phyloP scores from a whole-genome alignment of 2,329 filamentous ascomycete species.

The Achaetomium macrosporum region DNA sequence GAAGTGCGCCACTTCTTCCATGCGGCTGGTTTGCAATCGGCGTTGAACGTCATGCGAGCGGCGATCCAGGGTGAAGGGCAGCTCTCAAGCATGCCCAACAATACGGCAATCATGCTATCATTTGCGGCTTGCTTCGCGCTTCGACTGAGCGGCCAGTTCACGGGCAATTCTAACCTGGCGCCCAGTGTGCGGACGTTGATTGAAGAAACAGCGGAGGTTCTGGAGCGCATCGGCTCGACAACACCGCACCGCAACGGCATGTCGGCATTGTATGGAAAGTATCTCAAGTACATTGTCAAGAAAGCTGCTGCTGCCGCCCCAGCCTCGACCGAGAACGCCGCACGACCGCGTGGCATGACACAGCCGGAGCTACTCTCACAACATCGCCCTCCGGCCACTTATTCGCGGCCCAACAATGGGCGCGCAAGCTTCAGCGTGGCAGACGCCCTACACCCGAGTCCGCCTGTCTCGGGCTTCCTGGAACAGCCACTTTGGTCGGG shows the following conservation, averaged over 20 bases:
- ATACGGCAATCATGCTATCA: slow-evolving; percentile 73
- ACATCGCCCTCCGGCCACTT: slow-evolving; percentile 10
- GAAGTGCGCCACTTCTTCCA: slow-evolving; percentile 69
- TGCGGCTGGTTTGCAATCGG: slow-evolving; percentile 63
- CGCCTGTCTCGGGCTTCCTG: slow-evolving; percentile 26
- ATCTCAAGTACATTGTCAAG: slow-evolving; percentile 39
- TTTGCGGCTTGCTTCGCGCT: slow-evolving; percentile 66
- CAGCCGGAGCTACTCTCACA: slow-evolving; percentile 16
- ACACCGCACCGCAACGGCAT: slow-evolving; percentile 62
- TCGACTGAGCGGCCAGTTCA: slow-evolving; percentile 55
- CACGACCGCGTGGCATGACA: slow-evolving; percentile 11
- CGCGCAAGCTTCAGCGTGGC: slow-evolving; percentile 20
- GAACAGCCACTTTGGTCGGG: slow-evolving; percentile 38
- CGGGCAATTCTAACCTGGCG: slow-evolving; percentile 52
- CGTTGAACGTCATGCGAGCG: slow-evolving; percentile 67
- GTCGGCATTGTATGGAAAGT: slow-evolving; percentile 46
- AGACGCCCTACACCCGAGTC: slow-evolving; percentile 22
- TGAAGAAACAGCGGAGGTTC: slow-evolving; percentile 61
- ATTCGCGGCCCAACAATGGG: slow-evolving; percentile 12
- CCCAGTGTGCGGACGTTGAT: slow-evolving; percentile 60
- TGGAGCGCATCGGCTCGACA: slow-evolving; percentile 62
- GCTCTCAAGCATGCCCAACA: slow-evolving; percentile 71
- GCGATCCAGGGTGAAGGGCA: slow-evolving; percentile 66
- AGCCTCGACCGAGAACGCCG: slow-evolving; percentile 13
- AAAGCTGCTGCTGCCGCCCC: slow-evolving; percentile 30